A percentile compares a stretch with the other conserved stretches of the same genome.
phyloP scores from a whole-genome alignment of 2,329 filamentous ascomycete species.

The Hypoxylon sp. region DNA sequence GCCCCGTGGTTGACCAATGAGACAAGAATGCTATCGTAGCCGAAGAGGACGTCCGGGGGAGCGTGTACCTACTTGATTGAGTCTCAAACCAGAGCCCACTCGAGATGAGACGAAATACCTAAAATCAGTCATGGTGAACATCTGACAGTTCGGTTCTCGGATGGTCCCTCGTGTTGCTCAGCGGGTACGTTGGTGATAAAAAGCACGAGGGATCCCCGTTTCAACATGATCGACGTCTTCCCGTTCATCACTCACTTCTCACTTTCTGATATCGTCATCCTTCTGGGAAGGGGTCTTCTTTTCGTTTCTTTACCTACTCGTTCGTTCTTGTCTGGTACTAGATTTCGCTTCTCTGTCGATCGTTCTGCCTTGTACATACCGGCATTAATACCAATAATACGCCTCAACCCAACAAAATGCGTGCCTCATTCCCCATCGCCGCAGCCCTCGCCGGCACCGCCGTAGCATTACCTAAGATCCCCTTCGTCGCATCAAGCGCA shows the following conservation, averaged over 20 bases:
- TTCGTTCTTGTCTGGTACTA: constrained; percentile 34
- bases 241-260: constrained; percentile 30
- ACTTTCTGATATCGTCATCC: constrained; percentile 32
- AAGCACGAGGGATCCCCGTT: constrained; percentile 28
- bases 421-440: constrained; percentile 36
- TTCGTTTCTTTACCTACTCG: constrained; percentile 38
- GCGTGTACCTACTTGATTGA: constrained; percentile 6
- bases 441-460: constrained; percentile 38
- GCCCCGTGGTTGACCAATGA: constrained; percentile 11
- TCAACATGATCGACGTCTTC: constrained; percentile 39
- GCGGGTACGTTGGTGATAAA: constrained; percentile 30
- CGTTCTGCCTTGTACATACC: constrained; percentile 22
- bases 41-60: constrained; percentile 17
- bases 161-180: constrained; percentile 23
- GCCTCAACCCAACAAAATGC: constrained; percentile 30
- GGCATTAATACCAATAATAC: constrained; percentile 13
- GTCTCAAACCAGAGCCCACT: constrained; percentile 32
- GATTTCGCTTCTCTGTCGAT: constrained; percentile 39
- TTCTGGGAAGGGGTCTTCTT: constrained; percentile 41
- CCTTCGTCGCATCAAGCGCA: constrained; percentile 39
- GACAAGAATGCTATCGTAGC: constrained; percentile 8
- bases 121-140: constrained; percentile 17
- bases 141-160: constrained; percentile 26
- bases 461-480: constrained; percentile 44
- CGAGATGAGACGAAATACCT: constrained; percentile 39